These are phyloP conservation scores for Pythium dissotocum DNA, from an alignment of 352 stramenopile species.

Conservation along the genomic window DNA sequence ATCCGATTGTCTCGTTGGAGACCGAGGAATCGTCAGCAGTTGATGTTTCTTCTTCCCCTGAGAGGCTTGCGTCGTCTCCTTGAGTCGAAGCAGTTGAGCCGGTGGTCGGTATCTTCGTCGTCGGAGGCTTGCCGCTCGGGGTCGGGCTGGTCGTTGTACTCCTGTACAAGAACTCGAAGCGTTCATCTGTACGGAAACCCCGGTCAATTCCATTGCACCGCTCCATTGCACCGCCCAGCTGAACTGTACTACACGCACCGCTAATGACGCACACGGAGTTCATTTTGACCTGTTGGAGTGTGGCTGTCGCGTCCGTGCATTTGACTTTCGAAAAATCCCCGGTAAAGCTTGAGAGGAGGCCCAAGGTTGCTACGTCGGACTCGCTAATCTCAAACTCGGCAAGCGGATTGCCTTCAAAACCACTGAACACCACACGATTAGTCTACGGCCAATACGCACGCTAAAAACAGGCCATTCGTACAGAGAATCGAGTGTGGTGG, in stretches of 20 bases:
- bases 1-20: too few species aligned
- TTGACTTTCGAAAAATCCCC: neutral
- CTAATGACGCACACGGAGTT: neutral
- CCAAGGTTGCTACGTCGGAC: neutral
- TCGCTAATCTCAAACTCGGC: conserved; percentile 3
- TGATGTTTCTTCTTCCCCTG: too few species aligned
- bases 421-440: neutral
- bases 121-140: neutral
- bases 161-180: neutral
- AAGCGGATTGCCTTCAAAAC: neutral
- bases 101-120: too few species aligned
- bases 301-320: neutral
- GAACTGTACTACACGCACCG: neutral
- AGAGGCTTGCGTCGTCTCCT: too few species aligned
- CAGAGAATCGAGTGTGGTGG: too few species aligned
- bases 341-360: neutral
- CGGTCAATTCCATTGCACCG: too few species aligned
- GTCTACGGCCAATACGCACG: neutral
- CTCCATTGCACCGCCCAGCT: too few species aligned
- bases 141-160: neutral
- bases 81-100: too few species aligned
- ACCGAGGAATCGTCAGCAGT: too few species aligned
- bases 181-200: neutral
- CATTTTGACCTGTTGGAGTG: neutral
- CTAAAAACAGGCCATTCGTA: too few species aligned